Evolutionary conservation across 202 grass and related monocot species (phyloP), one percentile per base, ranked within the genome.

Genomic region (Dendrocalamus latiflorus): DNA sequence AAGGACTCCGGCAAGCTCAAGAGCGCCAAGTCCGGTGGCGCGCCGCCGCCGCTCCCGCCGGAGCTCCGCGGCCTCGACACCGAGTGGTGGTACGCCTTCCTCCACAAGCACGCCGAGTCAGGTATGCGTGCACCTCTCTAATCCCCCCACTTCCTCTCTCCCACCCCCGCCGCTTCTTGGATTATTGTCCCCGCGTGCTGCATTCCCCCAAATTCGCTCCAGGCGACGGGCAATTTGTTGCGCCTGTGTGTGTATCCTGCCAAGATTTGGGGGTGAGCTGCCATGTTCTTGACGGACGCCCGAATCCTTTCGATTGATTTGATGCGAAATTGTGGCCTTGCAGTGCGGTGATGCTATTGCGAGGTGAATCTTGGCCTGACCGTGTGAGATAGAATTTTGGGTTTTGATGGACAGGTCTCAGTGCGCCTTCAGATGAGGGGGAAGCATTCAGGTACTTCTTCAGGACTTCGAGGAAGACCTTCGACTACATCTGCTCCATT

Each of bases 401-500:
- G 47, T 79, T 68, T 76, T 22, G 42, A 69, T 84, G 72, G 86
- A 51, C 87, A 98, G 93, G 89, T 41, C n/a, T 57, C 10, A 3
- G 6, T n/a, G 75, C 88, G 69, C 96, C 96, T 65, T 68, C 87
- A 74, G 91, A 99, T 79, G 96, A 99, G 69, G 91, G 80, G 25
- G 91, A 99, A 77, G 96, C 93, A 58, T 99, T 99, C 91, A 92
- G 74, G 83, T 77, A 95, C 83, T 99, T 99, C 91, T 99, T 99
- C 83, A 91, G 96, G 85, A 92, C 92, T 43, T 95, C 96, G 48
- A 93, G 90, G 84, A 70, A 49, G 68, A 99, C 96, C 53, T 99
- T 99, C 53, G 93, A 99, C 53, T 99, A 99, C 77, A 95, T 99
- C 56, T 99, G 96, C 83, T 99, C 91, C 18, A 90, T 99, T 68